Conservation (phyloP, 306 rosid genomes). For the Lathyrus sativus region DNA sequence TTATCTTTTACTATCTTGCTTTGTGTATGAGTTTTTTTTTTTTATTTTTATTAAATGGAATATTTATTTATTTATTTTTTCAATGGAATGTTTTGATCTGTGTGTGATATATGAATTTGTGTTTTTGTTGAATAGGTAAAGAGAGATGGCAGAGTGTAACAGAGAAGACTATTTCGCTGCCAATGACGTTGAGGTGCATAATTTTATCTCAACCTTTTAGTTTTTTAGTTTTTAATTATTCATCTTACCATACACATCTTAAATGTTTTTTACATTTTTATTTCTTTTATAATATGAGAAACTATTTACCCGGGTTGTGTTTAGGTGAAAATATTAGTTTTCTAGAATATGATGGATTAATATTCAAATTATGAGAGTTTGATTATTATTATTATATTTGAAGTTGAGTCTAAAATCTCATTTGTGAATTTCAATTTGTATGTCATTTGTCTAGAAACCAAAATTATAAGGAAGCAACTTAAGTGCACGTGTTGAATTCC, state of each 20-base stretch:
- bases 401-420: no score
- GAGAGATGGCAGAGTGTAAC: conserved; percentile 69
- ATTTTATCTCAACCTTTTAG: background rate
- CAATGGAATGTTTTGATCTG: background rate
- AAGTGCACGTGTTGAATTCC: conserved; percentile 31
- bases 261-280: background rate
- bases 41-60: no score
- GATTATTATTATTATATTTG: no score
- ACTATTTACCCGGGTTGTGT: no score
- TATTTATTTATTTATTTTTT: background rate
- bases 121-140: conserved; percentile 38
- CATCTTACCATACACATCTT: background rate
- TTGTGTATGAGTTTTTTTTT: background rate
- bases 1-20: background rate
- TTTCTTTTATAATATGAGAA: background rate
- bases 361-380: no score
- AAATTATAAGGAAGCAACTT: background rate
- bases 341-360: background rate
- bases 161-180: conserved; percentile 57
- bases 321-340: no score
- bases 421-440: no score
- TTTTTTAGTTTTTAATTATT: background rate
- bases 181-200: conserved; percentile 59
- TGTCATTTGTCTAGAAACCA: no score
- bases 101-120: conserved; percentile 4